Percentiles rank a stretch among this genome's conserved stretches.
These are phyloP conservation scores for Pseudoturritis turrita DNA, from an alignment of 345 rosid species.

Conservation along the genomic window DNA sequence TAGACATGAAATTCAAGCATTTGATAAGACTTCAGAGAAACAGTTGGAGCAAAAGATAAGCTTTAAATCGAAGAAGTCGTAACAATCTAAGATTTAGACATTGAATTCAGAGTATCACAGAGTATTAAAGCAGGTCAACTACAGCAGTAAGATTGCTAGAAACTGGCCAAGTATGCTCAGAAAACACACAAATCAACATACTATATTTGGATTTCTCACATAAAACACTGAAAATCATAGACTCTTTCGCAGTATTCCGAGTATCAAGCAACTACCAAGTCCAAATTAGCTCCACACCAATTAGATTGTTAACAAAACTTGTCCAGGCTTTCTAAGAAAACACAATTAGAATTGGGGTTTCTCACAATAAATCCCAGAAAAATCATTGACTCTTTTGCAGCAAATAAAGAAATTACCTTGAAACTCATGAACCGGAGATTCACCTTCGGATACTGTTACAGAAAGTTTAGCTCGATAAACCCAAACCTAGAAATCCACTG, in stretches of 20 bases:
- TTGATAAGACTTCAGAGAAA: background rate
- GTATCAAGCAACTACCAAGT: background rate
- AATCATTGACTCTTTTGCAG: background rate
- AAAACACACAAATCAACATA: background rate
- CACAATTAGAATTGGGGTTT: background rate
- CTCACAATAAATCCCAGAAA: background rate
- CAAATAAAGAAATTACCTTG: background rate
- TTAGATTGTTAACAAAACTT: background rate
- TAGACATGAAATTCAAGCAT: background rate
- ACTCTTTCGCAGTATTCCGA: background rate
- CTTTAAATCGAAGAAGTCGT: background rate
- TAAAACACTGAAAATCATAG: background rate
- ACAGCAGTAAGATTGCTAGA: background rate
- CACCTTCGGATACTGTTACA: no score
- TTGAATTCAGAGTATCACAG: background rate
- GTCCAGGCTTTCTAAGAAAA: background rate
- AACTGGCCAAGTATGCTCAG: background rate
- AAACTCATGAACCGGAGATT: background rate
- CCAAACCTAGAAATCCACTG: no score
- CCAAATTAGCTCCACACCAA: background rate
- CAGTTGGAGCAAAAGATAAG: background rate
- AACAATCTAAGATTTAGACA: background rate
- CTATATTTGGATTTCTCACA: background rate
- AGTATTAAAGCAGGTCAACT: background rate
- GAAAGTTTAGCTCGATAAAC: no score